Conservation (phyloP, 2,329 filamentous ascomycete genomes). For the Botrytis medusae region DNA sequence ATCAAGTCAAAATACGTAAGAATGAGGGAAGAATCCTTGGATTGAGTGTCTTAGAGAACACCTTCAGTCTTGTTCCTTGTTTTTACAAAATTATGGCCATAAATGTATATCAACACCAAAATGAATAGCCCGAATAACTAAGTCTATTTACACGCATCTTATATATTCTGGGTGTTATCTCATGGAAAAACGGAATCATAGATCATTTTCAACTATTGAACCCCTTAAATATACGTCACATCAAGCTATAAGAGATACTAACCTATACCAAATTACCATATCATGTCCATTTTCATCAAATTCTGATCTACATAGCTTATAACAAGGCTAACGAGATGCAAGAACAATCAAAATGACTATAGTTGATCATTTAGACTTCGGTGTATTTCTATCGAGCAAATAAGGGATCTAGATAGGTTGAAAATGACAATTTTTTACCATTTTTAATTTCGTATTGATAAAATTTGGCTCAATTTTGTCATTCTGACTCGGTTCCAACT, state of each 20-base stretch:
- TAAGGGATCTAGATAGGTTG: no score
- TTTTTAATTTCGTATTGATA: no score
- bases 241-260: background rate
- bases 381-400: no score
- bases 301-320: no score
- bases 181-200: background rate
- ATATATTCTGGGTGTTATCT: fast-evolving
- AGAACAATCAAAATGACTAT: no score
- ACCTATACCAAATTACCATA: fast-evolving
- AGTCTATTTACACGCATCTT: background rate
- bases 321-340: no score
- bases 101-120: background rate
- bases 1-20: background rate
- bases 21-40: fast-evolving
- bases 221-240: background rate
- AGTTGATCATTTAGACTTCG: no score
- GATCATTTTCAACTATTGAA: background rate
- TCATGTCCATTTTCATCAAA: background rate
- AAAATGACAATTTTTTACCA: no score
- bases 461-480: no score
- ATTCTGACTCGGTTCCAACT: no score
- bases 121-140: background rate
- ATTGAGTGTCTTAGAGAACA: background rate
- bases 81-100: fast-evolving
- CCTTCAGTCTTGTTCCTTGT: background rate